phyloP scores from a whole-genome alignment of 2,329 filamentous ascomycete genomes.

The Aphanocladium album region DNA sequence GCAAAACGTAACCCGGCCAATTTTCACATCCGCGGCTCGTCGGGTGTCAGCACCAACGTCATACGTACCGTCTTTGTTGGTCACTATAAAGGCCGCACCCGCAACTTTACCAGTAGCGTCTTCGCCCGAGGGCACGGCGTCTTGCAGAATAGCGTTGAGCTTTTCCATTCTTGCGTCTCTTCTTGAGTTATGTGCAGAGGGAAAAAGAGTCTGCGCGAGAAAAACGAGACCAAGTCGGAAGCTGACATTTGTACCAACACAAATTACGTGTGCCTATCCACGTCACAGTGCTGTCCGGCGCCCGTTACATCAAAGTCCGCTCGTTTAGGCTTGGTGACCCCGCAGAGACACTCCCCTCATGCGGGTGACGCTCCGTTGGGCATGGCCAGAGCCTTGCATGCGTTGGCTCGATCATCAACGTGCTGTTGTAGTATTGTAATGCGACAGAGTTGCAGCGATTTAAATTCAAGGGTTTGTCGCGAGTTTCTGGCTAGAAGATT shows the following conservation, averaged over 20 bases:
- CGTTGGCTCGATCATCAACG: neutral
- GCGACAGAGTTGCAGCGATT: neutral
- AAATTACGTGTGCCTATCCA: neutral
- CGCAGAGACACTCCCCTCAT: neutral
- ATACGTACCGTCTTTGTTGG: constrained; percentile 26
- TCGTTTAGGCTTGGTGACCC: neutral
- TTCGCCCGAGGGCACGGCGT: constrained; percentile 24
- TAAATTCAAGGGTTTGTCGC: neutral
- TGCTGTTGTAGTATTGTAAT: neutral
- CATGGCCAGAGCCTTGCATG: neutral
- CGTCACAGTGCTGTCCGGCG: neutral
- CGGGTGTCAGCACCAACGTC: neutral
- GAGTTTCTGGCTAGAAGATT: too few species aligned
- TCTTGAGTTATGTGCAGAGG: neutral
- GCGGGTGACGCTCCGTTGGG: neutral
- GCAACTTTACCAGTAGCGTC: constrained; percentile 30
- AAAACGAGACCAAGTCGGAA: neutral
- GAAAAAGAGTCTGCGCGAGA: neutral
- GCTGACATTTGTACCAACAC: neutral
- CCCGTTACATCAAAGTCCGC: neutral
- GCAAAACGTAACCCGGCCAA: neutral
- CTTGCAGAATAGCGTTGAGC: constrained; percentile 25
- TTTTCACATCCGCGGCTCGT: neutral
- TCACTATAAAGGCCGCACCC: constrained; percentile 32
- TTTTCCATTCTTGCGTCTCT: constrained; percentile 21